A percentile compares a stretch with the other conserved stretches of the same genome.
Evolutionary conservation across 306 rosid species (phyloP).

Genomic region (Nissolia schottii): DNA sequence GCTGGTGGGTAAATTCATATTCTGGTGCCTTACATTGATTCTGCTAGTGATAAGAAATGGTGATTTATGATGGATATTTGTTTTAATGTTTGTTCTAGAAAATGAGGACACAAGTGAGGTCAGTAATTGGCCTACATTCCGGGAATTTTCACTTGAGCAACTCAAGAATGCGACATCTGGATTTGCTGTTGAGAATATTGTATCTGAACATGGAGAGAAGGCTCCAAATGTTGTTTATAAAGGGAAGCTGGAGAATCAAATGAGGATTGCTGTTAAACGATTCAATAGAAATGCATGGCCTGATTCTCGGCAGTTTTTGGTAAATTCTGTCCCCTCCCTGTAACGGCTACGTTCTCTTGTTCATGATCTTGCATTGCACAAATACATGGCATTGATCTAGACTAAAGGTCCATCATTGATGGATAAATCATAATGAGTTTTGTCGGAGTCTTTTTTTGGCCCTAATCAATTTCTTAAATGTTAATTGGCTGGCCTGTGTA

Average conservation of each 20-base stretch:
- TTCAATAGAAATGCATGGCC: conserved; percentile 88
- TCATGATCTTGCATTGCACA: conserved; percentile 9
- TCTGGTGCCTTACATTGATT: neutral
- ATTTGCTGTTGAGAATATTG: conserved; percentile 81
- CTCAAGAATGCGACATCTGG: conserved; percentile 84
- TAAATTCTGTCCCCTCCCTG: conserved; percentile 10
- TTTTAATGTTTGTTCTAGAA: conserved; percentile 41
- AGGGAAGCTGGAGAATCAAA: conserved; percentile 81
- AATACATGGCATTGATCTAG: neutral
- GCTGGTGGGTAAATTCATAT: conserved; percentile 42
- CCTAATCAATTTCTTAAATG: neutral
- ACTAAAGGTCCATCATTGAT: neutral
- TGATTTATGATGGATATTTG: conserved; percentile 10
- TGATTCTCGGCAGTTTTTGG: conserved; percentile 74
- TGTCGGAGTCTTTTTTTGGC: neutral
- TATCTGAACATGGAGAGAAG: conserved; percentile 84
- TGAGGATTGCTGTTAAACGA: conserved; percentile 70
- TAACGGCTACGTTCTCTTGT: neutral
- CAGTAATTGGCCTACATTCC: conserved; percentile 48
- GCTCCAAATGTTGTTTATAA: conserved; percentile 86
- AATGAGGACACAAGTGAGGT: conserved; percentile 52
- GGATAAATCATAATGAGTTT: neutral
- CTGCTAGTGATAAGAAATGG: neutral
- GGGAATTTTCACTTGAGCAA: conserved; percentile 66
- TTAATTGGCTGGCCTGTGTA: neutral